Base-by-base conservation (phyloP, 2,329 filamentous ascomycete genomes). In the Xylariaceae sp. region DNA sequence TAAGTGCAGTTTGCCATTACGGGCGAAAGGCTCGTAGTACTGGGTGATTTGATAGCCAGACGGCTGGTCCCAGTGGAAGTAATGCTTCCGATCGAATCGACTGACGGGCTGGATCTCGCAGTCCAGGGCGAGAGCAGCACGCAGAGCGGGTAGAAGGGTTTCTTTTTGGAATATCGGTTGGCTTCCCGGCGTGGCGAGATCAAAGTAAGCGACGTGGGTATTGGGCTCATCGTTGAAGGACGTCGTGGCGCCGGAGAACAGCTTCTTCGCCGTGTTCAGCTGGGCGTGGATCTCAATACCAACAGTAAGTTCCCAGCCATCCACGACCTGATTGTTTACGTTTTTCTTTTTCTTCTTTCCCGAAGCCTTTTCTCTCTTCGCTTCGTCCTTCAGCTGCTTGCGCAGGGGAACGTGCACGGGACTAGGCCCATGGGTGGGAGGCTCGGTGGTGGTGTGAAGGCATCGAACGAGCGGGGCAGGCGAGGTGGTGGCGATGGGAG, bases 11-110 rank as follows among this genome's bases (percentile, higher is more conserved):
- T 76, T 73, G 1, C 94, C 94, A 64, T 90, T 78, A 57, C 78
- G 83, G 1, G 84, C 84, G 62, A 87, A 83, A 0, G 84, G 84
- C 55, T 84, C 75, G 70, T 97, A 96, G 74, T 92, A 97, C 68
- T 99, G 94, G 1, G 94, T 99, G 60, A 99, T 95, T 71, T 99
- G 94, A 71, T 99, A 99, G 0, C 94, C 94, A 0, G 89, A 82
- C 0, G 94, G 94, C 71, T 99, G 94, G 71, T 99, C 94, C 82
- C 94, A 95, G 76, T 96, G 96, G 72, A 99, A 97, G 73, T 99
- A 99, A 72, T 99, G 94, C 71, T 99, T 99, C 60, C 94, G 81
- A 71, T 99, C 94, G 73, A 96, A 99, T 51, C 83, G 83, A 70
- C 91, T 96, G 63, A 82, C 79, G 1, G 73, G 76, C 67, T 95